A percentile compares a stretch with the other conserved stretches of the same genome.
Evolutionary conservation across 2,329 filamentous ascomycete genomes (phyloP).

Genomic region (Fusarium aywerte): DNA sequence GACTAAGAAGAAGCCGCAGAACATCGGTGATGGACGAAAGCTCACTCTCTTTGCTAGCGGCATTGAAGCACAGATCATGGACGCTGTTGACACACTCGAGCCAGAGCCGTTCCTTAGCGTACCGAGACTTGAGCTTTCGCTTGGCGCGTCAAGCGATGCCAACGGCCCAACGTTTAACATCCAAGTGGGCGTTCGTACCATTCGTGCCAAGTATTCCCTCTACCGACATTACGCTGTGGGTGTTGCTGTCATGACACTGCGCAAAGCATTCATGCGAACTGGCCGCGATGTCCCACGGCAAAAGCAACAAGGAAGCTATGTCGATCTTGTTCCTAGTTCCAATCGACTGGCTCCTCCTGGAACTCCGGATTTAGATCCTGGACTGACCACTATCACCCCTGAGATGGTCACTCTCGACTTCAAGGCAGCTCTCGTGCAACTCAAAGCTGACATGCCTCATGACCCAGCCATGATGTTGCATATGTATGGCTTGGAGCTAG

Average conservation of each 20-base stretch:
- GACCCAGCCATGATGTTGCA: slow-evolving; percentile 95
- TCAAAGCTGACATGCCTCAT: slow-evolving; percentile 88
- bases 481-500: slow-evolving; percentile 82
- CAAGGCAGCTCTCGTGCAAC: slow-evolving; percentile 81
- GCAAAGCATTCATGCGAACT: slow-evolving; percentile 72
- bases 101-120: slow-evolving; percentile 86
- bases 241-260: slow-evolving; percentile 80
- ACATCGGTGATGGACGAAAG: slow-evolving; percentile 79
- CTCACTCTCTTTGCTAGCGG: slow-evolving; percentile 83
- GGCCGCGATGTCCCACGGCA: slow-evolving; percentile 54
- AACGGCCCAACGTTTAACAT: slow-evolving; percentile 90
- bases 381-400: slow-evolving; percentile 49
- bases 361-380: slow-evolving; percentile 49
- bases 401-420: slow-evolving; percentile 87
- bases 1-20: slow-evolving; percentile 63
- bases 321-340: slow-evolving; percentile 35
- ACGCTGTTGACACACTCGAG: slow-evolving; percentile 85
- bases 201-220: slow-evolving; percentile 89
- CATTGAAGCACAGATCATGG: slow-evolving; percentile 90
- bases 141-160: slow-evolving; percentile 85
- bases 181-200: slow-evolving; percentile 80
- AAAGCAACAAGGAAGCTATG: slow-evolving; percentile 48
- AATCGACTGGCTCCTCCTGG: slow-evolving; percentile 55
- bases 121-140: slow-evolving; percentile 85
- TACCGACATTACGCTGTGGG: slow-evolving; percentile 92